Evolutionary conservation across 2,329 filamentous ascomycete genomes (phyloP), one percentile per base, ranked within the genome.

Genomic region (Talaromyces marneffei): DNA sequence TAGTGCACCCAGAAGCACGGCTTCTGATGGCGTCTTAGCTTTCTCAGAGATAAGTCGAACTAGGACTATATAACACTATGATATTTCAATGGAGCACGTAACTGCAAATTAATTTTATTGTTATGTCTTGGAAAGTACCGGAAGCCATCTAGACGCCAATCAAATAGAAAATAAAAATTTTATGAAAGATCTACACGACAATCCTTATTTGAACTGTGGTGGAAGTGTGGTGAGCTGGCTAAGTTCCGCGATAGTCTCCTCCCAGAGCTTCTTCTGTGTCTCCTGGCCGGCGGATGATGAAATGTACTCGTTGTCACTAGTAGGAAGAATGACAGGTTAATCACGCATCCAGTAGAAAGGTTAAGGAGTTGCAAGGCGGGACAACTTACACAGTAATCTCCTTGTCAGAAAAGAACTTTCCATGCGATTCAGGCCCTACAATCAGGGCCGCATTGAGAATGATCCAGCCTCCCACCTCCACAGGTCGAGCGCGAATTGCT

Each of bases 261-360:
- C 61, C 67, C 68, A 69, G 7, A 69, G 37, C 12, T 58, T 66
- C 57, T 62, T 65, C 59, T 68, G 65, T 10, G 69, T 52, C 33
- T 59, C 54, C 48, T 65, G 61, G 1, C 67, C 67, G 6, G 61
- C 64, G 1, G 52, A 7, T 14, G 67, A 68, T 35, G 52, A 40
- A 23, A 69, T 57, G 53, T 62, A 69, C 14, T 59, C 37, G 10
- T 59, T 61, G 6, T 55, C 50, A 18, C 67, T 69, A 37, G 12
- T 42, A 12, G 48, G 31, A 16, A 39, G 18, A 23, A 40, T 31
- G 14, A 18, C 35, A 23, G 1, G 14, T 59, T 23, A 53, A 23
- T 23, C 53, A 33, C 42, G 33, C 7, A 23, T 23, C 42, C 14
- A 40, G 16, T 8, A 25, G 6, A 7, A 23, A 16, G 9, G 4